These are phyloP conservation scores for Sporothrix luriei DNA, from an alignment of 2,329 filamentous ascomycete genomes.

Conservation along the genomic window DNA sequence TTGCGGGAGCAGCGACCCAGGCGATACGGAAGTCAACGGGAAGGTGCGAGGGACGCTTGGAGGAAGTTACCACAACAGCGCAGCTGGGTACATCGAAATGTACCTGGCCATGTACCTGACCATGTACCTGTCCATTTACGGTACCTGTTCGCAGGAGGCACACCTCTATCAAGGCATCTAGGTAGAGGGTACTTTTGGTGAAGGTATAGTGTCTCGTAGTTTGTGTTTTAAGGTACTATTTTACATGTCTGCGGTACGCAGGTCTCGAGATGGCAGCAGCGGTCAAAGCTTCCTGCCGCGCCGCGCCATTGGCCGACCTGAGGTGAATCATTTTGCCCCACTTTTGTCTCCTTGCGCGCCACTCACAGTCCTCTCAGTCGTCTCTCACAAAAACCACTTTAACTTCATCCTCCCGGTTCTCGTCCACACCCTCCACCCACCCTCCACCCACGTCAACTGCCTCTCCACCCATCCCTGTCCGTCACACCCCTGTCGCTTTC, in stretches of 20 bases:
- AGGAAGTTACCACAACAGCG: not conserved
- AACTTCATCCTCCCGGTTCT: constrained; percentile 18
- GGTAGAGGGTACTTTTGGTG: not conserved
- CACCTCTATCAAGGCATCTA: too few species aligned
- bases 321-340: constrained; percentile 26
- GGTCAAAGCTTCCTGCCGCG: constrained; percentile 26
- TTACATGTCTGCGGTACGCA: constrained; percentile 24
- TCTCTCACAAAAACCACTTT: constrained; percentile 15
- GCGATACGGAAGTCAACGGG: not conserved
- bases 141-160: constrained; percentile 15
- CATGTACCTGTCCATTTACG: not conserved
- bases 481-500: constrained; percentile 26
- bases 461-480: constrained; percentile 24
- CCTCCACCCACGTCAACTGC: not conserved
- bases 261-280: constrained; percentile 3
- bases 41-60: constrained; percentile 12
- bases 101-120: constrained; percentile 6
- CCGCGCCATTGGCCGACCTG: constrained; percentile 22
- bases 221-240: constrained; percentile 1
- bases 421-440: constrained; percentile 3
- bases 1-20: constrained; percentile 16
- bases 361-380: not conserved
- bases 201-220: not conserved
- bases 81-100: not conserved
- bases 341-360: constrained; percentile 3